Evolutionary conservation across 225 moss, liverwort and hornwort species (phyloP), one percentile per base, ranked within the genome.

Genomic region (Thuidium tamariscinum): DNA sequence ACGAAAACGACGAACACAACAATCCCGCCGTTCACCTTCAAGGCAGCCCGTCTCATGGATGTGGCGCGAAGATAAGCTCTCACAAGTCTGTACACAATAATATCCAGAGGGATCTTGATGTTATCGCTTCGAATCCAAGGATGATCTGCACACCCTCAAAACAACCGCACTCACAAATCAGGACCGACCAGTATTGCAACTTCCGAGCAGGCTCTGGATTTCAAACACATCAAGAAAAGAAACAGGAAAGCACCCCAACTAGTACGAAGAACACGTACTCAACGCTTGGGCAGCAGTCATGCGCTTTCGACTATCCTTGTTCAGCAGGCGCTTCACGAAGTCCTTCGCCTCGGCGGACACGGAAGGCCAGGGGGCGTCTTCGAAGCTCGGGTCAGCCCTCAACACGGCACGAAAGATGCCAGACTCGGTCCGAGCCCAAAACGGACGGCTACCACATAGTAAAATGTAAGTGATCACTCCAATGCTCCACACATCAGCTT

Each of bases 281-380:
- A 98, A 86, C 62, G 97, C 97, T 90, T 98, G 97, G 37, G 97
- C 97, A 81, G 97, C 97, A 90, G 97, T 98, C 97, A 98, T 98
- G 85, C 97, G 94, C 89, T 96, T 95, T 6, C 97, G 92, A 68
- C 94, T 91, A 73, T 98, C 97, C 90, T 98, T 98, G 84, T 98
- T 98, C 29, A 98, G 89, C 62, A 98, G 89, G 6, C 97, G 95
- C 90, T 94, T 98, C 19, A 98, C 97, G 48, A 98, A 98, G 89
- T 98, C 97, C 90, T 96, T 96, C 26, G 97, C 97, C 77, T 96
- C 95, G 46, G 91, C 91, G 52, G 97, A 95, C 62, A 97, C 97
- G 42, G 95, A 95, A 80, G 97, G 96, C 97, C 97, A 97, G 7
- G 97, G 97, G 29, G 95, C 96, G 79, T 97, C 97, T 72, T 96